phyloP scores from a whole-genome alignment of 2,329 filamentous ascomycete genomes.

The Clarireedia homoeocarpa region DNA sequence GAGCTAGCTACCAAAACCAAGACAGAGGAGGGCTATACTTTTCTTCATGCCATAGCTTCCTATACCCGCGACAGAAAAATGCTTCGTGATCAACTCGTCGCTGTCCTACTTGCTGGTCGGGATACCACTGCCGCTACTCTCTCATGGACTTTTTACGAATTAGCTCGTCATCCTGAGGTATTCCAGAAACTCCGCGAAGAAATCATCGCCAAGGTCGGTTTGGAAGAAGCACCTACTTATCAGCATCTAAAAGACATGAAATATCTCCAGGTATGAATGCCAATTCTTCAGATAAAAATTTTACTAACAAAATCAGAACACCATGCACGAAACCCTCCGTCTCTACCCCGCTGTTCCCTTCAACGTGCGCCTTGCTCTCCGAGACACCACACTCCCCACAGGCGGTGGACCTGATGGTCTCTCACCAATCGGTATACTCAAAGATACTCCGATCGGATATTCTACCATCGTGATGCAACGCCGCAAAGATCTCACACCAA shows the following conservation, averaged over 20 bases:
- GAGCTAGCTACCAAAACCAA: slow-evolving; percentile 70
- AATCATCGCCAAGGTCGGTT: slow-evolving; percentile 60
- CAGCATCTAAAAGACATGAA: slow-evolving; percentile 80
- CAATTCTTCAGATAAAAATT: too few species aligned
- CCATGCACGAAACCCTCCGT: slow-evolving; percentile 71
- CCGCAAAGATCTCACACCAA: slow-evolving; percentile 52
- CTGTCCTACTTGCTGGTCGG: slow-evolving; percentile 73
- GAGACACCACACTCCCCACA: slow-evolving; percentile 65
- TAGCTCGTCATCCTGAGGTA: slow-evolving; percentile 61
- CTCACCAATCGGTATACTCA: slow-evolving; percentile 55
- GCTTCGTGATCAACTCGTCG: slow-evolving; percentile 77
- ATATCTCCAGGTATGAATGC: slow-evolving; percentile 48
- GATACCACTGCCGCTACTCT: slow-evolving; percentile 83
- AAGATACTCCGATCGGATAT: slow-evolving; percentile 60
- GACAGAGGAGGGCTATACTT: slow-evolving; percentile 67
- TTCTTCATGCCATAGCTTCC: slow-evolving; percentile 74
- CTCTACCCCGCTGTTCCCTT: slow-evolving; percentile 73
- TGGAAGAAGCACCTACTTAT: slow-evolving; percentile 58
- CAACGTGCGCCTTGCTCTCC: slow-evolving; percentile 65
- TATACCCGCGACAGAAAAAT: slow-evolving; percentile 67
- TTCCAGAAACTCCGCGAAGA: slow-evolving; percentile 64
- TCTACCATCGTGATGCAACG: slow-evolving; percentile 67
- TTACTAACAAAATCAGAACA: slow-evolving; percentile 36
- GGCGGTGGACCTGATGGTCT: slow-evolving; percentile 59
- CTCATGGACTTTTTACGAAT: slow-evolving; percentile 76